Evolutionary conservation across 208 protist species (phyloP), one percentile per base, ranked within the genome.

Genomic region (Leishmania arabica): DNA sequence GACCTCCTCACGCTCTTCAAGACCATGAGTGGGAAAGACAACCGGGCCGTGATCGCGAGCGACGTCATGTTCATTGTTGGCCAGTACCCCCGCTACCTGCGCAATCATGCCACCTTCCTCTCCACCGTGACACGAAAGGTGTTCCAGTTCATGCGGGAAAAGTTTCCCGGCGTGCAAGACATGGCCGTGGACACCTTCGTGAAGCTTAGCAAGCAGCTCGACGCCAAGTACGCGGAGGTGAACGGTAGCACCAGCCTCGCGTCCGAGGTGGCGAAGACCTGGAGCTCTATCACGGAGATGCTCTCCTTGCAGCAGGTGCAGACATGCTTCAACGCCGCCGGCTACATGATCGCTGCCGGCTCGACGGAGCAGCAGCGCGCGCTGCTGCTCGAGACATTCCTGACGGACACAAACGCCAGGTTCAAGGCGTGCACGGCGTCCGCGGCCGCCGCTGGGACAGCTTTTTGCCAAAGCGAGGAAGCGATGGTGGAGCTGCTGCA

Each of bases 61-160:
- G 99, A 99, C 84, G 99, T 99, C 79, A 99, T 99, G 99, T 99
- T 99, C 88, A 98, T 99, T 68, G 99, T 99, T 2, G 99, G 99
- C 17, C 99, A 99, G 89, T 99, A 99, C 87, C 99, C 99, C 11
- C 91, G 99, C 79, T 99, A 99, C 87, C 91, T 99, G n/a, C 89
- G 93, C 31, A 93, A 91, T n/a, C 99, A 99, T 88, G 98, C 93
- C 91, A 98, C 93, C 72, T 99, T 99, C 88, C 88, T 99, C 56
- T 98, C 98, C 78, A 99, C 99, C 0, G 99, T 99, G 5, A 96
- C 99, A 4, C 95, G 97, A 45, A 99, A 99, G 86, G 93, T 99
- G 13, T 99, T 99, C 82, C 99, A 99, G 84, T 99, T 99, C 85
- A 99, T 99, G 99, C 96, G 99, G 70, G 99, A 99, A 82, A 91